Evolutionary conservation across 371 early-diverging fungal species (phyloP).

Genomic region (Lichtheimia ramosa): DNA sequence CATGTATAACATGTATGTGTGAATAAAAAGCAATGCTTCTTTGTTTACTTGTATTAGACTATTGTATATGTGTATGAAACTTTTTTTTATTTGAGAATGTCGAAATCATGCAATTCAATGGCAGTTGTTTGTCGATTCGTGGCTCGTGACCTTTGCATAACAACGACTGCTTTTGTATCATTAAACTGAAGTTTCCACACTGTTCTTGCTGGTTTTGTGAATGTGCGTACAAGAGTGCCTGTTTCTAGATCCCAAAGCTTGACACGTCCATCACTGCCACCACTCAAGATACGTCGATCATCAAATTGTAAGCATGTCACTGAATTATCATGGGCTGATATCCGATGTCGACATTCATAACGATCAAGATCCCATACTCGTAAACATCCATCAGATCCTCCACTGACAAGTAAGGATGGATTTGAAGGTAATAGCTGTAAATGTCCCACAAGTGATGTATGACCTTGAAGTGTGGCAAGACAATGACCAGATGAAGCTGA

Average conservation of each 20-base stretch:
- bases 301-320: conserved; percentile 87
- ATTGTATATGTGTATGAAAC: too few species aligned
- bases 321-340: conserved; percentile 79
- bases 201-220: conserved; percentile 56
- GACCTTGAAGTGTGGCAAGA: conserved; percentile 67
- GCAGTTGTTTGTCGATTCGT: conserved; percentile 31
- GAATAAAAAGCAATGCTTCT: too few species aligned
- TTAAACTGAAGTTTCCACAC: conserved; percentile 62
- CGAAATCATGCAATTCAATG: conserved; percentile 49
- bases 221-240: conserved; percentile 67
- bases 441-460: conserved; percentile 84
- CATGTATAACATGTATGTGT: too few species aligned
- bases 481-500: conserved; percentile 55
- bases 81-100: conserved; percentile 6
- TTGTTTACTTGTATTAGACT: too few species aligned
- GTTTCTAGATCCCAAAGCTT: conserved; percentile 79
- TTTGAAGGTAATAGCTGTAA: conserved; percentile 66
- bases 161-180: conserved; percentile 57
- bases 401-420: conserved; percentile 64
- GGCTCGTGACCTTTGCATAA: conserved; percentile 46
- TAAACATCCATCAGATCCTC: conserved; percentile 82
- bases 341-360: conserved; percentile 60
- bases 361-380: conserved; percentile 83
- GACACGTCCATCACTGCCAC: conserved; percentile 82
- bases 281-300: conserved; percentile 72